Conservation (phyloP, 495 filamentous ascomycete species). For the Neurospora sp. region DNA sequence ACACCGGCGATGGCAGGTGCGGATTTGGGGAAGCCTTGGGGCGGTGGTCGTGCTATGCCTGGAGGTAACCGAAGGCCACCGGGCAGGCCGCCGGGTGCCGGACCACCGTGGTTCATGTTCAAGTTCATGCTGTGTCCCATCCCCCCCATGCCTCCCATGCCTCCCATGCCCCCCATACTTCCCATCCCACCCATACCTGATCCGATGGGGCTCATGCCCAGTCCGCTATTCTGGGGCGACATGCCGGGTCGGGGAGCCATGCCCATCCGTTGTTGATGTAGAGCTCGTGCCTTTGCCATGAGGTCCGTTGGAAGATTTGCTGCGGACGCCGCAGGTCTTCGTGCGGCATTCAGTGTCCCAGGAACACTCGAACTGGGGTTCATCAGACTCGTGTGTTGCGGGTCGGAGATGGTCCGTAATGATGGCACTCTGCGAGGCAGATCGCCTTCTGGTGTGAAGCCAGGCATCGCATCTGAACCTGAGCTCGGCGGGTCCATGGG, state of each 20-base stretch:
- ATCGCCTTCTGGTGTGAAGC: slow-evolving; percentile 13
- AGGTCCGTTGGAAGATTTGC: slow-evolving; percentile 66
- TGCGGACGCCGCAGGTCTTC: slow-evolving; percentile 26
- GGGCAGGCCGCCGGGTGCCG: slow-evolving; percentile 21
- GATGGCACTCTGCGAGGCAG: slow-evolving; percentile 40
- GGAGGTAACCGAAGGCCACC: slow-evolving; percentile 32
- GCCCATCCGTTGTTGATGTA: slow-evolving; percentile 27
- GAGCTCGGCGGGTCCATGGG: slow-evolving; percentile 34
- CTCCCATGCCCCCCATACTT: neutral
- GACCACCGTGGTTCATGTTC: slow-evolving; percentile 2
- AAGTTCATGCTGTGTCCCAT: neutral
- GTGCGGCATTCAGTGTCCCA: slow-evolving; percentile 61
- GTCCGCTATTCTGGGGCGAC: neutral
- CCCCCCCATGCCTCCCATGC: neutral
- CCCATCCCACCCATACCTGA: slow-evolving; percentile 5
- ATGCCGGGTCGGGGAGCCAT: slow-evolving; percentile 15
- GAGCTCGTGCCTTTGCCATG: slow-evolving; percentile 65
- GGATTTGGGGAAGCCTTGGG: slow-evolving; percentile 36
- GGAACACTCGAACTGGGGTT: slow-evolving; percentile 68
- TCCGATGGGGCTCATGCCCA: slow-evolving; percentile 2
- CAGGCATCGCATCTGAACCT: slow-evolving; percentile 15
- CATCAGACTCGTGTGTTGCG: slow-evolving; percentile 43
- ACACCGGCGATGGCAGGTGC: slow-evolving; percentile 32
- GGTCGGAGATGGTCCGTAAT: slow-evolving; percentile 45
- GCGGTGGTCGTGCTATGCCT: slow-evolving; percentile 28